Evolutionary conservation across 805 yeast species (phyloP).

Genomic region (Starmerella bacillaris): DNA sequence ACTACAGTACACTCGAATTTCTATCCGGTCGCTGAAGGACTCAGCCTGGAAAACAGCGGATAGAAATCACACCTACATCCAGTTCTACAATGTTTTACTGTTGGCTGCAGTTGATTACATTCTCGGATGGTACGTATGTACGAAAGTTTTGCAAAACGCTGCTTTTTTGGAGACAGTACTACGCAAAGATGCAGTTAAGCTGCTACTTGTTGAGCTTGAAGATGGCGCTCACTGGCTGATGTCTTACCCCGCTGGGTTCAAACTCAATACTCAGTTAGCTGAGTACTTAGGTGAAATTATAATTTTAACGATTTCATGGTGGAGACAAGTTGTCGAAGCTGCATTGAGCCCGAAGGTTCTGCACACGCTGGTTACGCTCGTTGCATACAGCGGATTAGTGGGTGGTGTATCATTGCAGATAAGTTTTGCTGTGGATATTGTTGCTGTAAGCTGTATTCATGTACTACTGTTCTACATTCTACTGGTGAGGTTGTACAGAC

Average conservation of each 20-base stretch:
- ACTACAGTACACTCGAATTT: slow-evolving; percentile 46
- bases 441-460: slow-evolving; percentile 49
- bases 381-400: slow-evolving; percentile 26
- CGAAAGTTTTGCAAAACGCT: slow-evolving; percentile 23
- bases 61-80: slow-evolving; percentile 34
- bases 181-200: slow-evolving; percentile 19
- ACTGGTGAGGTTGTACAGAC: slow-evolving; percentile 57
- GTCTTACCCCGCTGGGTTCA: slow-evolving; percentile 84
- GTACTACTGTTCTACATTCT: slow-evolving; percentile 60
- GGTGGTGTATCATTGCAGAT: slow-evolving; percentile 54
- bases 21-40: slow-evolving; percentile 24
- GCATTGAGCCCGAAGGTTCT: slow-evolving; percentile 3
- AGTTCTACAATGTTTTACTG: slow-evolving; percentile 78
- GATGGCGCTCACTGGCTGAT: slow-evolving; percentile 52
- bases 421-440: slow-evolving; percentile 46
- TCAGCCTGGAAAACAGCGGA: slow-evolving; percentile 24
- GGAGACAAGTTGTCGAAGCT: slow-evolving; percentile 25
- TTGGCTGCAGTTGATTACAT: slow-evolving; percentile 64
- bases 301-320: slow-evolving; percentile 64
- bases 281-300: slow-evolving; percentile 71
- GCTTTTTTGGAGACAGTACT: slow-evolving; percentile 18
- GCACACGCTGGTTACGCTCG: slow-evolving; percentile 2
- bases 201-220: slow-evolving; percentile 32
- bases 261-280: slow-evolving; percentile 72
- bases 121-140: slow-evolving; percentile 46